Evolutionary conservation across 352 stramenopile genomes (phyloP), one percentile per base, ranked within the genome.

Genomic region (Pythium catenulatum): DNA sequence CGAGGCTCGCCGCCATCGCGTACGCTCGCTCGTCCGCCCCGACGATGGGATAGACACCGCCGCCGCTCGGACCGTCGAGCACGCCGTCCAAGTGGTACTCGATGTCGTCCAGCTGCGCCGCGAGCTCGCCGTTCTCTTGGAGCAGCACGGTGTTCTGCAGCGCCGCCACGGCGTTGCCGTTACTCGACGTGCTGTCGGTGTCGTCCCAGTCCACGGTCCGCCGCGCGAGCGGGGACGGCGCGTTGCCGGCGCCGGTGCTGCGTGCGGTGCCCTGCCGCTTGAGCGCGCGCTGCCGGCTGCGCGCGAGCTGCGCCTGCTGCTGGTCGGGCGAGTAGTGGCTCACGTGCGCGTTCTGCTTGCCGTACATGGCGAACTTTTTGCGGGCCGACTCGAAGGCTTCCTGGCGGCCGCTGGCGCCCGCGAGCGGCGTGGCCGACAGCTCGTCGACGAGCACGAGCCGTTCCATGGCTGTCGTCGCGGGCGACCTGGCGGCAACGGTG

Each of bases 61-160:
- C 54, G 41, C 59, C 17, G 43, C 32, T 23, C 45, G 72, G 9
- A 3, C 30, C 36, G 37, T 72, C 54, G n/a, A 94, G 43, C 7
- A 97, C 78, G 11, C 92, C 94, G 58, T 95, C 91, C 50, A 97
- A 70, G n/a, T 93, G 88, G 86, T 96, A 96, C 58, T 85, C 77
- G 37, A 96, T 80, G 41, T 96, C 91, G 76, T 95, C 93, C 73
- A 96, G 43, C 23, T 90, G 90, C 15, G 89, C 78, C 54, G 89
- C 85, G 5, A 96, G 87, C 52, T 87, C 74, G 73, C 93, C 93
- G 73, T 96, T 92, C 66, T 94, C 90, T 83, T 96, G 92, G 23
- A 97, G 87, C n/a, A 92, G 37, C 74, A 95, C 61, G n/a, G 92
- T 92, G 37, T 89, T 94, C 83, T 92, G 89, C 66, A 97, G 79